phyloP scores from a whole-genome alignment of 352 stramenopile species.

The Pythium vanterpoolii region DNA sequence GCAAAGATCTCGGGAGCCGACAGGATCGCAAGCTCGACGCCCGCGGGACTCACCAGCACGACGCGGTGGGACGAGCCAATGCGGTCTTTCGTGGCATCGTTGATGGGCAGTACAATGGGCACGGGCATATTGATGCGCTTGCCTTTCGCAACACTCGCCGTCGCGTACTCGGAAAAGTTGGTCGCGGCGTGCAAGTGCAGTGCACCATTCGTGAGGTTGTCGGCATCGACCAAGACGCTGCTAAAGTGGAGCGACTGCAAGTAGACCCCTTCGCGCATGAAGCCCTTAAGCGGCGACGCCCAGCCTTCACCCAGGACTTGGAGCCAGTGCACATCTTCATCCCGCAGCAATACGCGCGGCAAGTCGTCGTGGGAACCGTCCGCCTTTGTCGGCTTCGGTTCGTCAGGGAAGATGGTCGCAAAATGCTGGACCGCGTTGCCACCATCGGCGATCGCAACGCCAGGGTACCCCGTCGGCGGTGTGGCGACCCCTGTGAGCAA shows the following conservation, averaged over 20 bases:
- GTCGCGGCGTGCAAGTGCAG: constrained; percentile 83
- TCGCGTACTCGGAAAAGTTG: constrained; percentile 92
- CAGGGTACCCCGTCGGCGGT: constrained; percentile 58
- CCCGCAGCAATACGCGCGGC: constrained; percentile 92
- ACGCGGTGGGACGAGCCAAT: constrained; percentile 86
- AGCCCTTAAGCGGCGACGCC: constrained; percentile 94
- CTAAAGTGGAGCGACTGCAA: constrained; percentile 98
- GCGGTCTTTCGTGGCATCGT: constrained; percentile 86
- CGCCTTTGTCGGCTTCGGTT: constrained; percentile 14
- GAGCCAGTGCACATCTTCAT: constrained; percentile 98
- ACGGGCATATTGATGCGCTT: constrained; percentile 96
- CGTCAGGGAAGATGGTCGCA: constrained; percentile 49
- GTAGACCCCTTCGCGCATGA: constrained; percentile 97
- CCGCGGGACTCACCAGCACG: constrained; percentile 93
- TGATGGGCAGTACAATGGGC: constrained; percentile 95
- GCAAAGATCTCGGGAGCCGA: constrained; percentile 94
- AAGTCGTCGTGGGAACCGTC: constrained; percentile 40
- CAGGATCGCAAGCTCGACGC: constrained; percentile 92
- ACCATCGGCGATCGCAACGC: constrained; percentile 86
- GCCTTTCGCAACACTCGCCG: constrained; percentile 68
- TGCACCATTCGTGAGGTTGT: constrained; percentile 91
- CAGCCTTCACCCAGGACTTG: constrained; percentile 97
- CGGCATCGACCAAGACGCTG: constrained; percentile 94
- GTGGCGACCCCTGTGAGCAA: constrained; percentile 58
- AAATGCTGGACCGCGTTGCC: constrained; percentile 74